phyloP scores from a whole-genome alignment of 225 moss, liverwort and hornwort species.

The Ulota crispa region DNA sequence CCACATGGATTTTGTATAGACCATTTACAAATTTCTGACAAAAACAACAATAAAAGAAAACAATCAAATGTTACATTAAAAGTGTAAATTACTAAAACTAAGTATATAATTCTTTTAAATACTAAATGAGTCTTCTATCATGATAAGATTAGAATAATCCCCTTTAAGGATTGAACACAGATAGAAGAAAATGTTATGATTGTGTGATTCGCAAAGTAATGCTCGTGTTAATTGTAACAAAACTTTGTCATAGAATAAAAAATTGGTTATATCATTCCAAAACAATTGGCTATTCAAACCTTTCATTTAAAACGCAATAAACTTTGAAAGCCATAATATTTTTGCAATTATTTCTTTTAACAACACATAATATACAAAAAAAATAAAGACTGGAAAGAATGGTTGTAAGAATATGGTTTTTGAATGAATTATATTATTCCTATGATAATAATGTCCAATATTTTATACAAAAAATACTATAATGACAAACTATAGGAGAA shows the following conservation, averaged over 20 bases:
- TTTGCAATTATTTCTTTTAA: too few relatives aligned
- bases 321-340: not conserved
- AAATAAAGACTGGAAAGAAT: too few relatives aligned
- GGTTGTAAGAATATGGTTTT: too few relatives aligned
- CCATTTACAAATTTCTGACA: conserved; percentile 63
- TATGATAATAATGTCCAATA: rapidly evolving
- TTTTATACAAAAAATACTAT: not conserved
- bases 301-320: too few relatives aligned
- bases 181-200: rapidly evolving
- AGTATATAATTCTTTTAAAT: rapidly evolving
- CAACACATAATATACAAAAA: too few relatives aligned
- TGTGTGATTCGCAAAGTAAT: rapidly evolving
- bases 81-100: rapidly evolving
- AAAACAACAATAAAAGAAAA: rapidly evolving
- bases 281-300: not conserved
- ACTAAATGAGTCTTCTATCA: too few relatives aligned
- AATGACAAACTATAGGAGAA: too few relatives aligned
- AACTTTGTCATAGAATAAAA: rapidly evolving
- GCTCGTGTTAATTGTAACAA: not conserved
- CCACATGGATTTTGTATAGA: conserved; percentile 56
- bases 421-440: not conserved
- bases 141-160: rapidly evolving
- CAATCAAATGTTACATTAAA: rapidly evolving
- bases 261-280: not conserved
- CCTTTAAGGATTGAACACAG: rapidly evolving